These are phyloP conservation scores for Beta corolliflora DNA, from an alignment of 179 eudicot species.

Conservation along the genomic window DNA sequence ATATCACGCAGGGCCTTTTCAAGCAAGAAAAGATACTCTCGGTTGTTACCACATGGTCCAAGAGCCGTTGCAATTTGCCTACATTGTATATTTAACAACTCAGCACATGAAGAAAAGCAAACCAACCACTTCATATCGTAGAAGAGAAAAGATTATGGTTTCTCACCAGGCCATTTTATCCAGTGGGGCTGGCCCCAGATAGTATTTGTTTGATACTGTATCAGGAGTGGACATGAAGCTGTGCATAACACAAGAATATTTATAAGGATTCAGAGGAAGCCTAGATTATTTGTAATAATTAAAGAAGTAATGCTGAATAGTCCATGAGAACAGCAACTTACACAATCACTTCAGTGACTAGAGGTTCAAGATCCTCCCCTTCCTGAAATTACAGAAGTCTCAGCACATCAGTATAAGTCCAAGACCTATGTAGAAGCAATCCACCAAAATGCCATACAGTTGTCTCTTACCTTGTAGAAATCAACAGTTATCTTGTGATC, in stretches of 20 bases:
- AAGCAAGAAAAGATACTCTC: slow-evolving; percentile 78
- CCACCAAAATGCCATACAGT: neutral
- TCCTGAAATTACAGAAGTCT: slow-evolving; percentile 50
- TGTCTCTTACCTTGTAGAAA: slow-evolving; percentile 66
- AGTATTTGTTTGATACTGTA: slow-evolving; percentile 70
- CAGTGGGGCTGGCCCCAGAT: slow-evolving; percentile 90
- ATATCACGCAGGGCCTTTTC: slow-evolving; percentile 84
- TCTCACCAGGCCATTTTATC: slow-evolving; percentile 82
- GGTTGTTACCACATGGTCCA: slow-evolving; percentile 96
- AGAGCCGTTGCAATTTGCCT: slow-evolving; percentile 94
- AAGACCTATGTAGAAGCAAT: neutral
- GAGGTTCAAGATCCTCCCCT: slow-evolving; percentile 59
- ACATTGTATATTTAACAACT: slow-evolving; percentile 14
- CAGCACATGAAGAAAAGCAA: slow-evolving; percentile 5
- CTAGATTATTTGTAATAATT: neutral
- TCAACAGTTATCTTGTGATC: slow-evolving; percentile 69
- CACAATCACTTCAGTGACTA: slow-evolving; percentile 72
- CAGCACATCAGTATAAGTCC: slow-evolving; percentile 15
- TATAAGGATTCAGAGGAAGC: slow-evolving; percentile 13
- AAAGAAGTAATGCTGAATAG: neutral
- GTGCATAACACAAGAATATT: slow-evolving; percentile 25
- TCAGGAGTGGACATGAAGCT: slow-evolving; percentile 87
- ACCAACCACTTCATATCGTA: neutral
- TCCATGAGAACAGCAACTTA: slow-evolving; percentile 36
- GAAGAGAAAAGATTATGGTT: neutral